Evolutionary conservation across 805 yeast species (phyloP).

Genomic region (Ogataea nonfermentans): DNA sequence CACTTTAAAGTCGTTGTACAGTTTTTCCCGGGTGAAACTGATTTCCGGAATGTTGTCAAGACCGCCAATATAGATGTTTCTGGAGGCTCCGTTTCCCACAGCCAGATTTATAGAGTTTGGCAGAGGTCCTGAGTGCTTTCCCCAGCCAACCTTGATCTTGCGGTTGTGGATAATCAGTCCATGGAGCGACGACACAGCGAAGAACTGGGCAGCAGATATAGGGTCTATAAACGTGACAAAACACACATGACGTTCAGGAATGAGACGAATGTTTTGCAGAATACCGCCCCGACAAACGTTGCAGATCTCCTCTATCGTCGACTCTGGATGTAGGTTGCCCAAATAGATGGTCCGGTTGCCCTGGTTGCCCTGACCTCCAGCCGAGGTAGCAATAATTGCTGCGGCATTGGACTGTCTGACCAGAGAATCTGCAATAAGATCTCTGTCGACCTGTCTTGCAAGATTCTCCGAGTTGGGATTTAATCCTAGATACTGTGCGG

Average conservation of each 20-base stretch:
- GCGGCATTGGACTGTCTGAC: conserved; percentile 96
- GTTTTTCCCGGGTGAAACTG: conserved; percentile 40
- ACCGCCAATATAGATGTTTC: conserved; percentile 86
- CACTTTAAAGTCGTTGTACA: conserved; percentile 70
- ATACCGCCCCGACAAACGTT: conserved; percentile 95
- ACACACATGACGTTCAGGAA: conserved; percentile 86
- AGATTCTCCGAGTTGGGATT: conserved; percentile 86
- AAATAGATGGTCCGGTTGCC: conserved; percentile 93
- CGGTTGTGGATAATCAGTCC: conserved; percentile 85
- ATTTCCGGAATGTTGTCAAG: conserved; percentile 33
- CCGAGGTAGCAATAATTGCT: conserved; percentile 92
- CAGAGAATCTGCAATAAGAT: conserved; percentile 65
- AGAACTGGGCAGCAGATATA: conserved; percentile 95
- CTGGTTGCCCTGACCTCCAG: conserved; percentile 88
- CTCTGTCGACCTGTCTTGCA: conserved; percentile 56
- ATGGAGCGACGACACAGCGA: conserved; percentile 88
- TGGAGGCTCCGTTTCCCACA: conserved; percentile 88
- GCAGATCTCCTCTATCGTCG: conserved; percentile 89
- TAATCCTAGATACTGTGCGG: conserved; percentile 89
- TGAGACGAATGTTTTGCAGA: conserved; percentile 75
- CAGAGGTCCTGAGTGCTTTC: conserved; percentile 91
- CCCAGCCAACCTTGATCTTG: conserved; percentile 95
- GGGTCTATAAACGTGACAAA: conserved; percentile 96
- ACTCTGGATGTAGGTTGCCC: conserved; percentile 85
- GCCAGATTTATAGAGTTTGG: conserved; percentile 85